Percentiles rank a stretch among this genome's conserved stretches.
phyloP scores from a whole-genome alignment of 495 filamentous ascomycete genomes.

The Cercophora newfieldiana region DNA sequence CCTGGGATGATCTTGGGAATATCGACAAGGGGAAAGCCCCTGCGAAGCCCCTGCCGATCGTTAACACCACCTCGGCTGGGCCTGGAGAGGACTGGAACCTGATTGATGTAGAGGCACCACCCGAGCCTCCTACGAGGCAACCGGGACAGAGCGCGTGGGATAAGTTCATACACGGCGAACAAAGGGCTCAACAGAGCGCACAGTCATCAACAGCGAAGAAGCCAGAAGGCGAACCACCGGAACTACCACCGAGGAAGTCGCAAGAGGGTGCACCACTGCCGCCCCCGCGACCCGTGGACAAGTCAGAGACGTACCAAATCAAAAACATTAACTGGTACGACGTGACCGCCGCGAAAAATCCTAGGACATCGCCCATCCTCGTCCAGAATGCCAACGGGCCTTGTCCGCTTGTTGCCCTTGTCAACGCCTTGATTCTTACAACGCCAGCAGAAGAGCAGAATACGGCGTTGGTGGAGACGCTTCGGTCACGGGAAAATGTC shows the following conservation, averaged over 20 bases:
- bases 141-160: constrained; percentile 39
- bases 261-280: constrained; percentile 33
- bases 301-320: constrained; percentile 50
- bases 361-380: constrained; percentile 68
- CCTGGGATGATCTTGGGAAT: constrained; percentile 45
- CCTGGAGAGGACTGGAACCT: constrained; percentile 50
- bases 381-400: constrained; percentile 93
- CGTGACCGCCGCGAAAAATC: constrained; percentile 38
- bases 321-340: constrained; percentile 51
- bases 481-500: constrained; percentile 81
- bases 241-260: constrained; percentile 40
- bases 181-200: constrained; percentile 26
- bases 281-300: constrained; percentile 40
- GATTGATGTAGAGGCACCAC: constrained; percentile 43
- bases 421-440: constrained; percentile 85
- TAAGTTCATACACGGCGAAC: constrained; percentile 35
- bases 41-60: constrained; percentile 20
- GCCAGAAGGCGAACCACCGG: constrained; percentile 29
- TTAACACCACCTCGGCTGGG: constrained; percentile 25
- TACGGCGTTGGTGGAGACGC: constrained; percentile 72
- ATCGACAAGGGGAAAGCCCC: constrained; percentile 36
- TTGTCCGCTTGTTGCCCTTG: constrained; percentile 88
- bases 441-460: constrained; percentile 59
- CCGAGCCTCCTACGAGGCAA: constrained; percentile 33
- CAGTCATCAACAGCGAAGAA: constrained; percentile 12